phyloP scores from a whole-genome alignment of 2,329 filamentous ascomycete species.

The Stemphylium vesicarium region DNA sequence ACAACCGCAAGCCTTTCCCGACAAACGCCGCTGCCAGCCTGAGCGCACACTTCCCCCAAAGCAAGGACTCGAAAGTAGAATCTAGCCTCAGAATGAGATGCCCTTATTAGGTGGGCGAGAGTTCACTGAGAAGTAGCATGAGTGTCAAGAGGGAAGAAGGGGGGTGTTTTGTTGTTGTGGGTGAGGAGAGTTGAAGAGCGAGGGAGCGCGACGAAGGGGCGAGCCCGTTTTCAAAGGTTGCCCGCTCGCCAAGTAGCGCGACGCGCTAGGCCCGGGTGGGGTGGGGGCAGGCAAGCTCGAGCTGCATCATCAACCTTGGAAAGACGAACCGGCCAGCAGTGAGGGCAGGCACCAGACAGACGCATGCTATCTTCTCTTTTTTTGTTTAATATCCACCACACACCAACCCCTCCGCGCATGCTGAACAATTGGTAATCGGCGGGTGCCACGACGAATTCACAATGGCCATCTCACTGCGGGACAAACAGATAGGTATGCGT shows the following conservation, averaged over 20 bases:
- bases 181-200: conserved; percentile 34
- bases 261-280: conserved; percentile 27
- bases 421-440: conserved; percentile 34
- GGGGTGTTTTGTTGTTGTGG: conserved; percentile 25
- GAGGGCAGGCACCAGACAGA: conserved; percentile 22
- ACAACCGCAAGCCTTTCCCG: conserved; percentile 32
- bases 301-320: conserved; percentile 7
- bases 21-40: conserved; percentile 41
- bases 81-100: conserved; percentile 47
- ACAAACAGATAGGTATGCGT: conserved; percentile 66
- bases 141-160: conserved; percentile 40
- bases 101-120: conserved; percentile 49
- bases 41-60: conserved; percentile 41
- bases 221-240: conserved; percentile 27
- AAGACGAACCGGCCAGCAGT: conserved; percentile 10
- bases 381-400: no score
- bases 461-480: conserved; percentile 60
- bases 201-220: conserved; percentile 32
- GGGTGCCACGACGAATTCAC: conserved; percentile 31
- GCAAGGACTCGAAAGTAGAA: conserved; percentile 39
- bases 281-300: conserved; percentile 17
- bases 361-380: conserved; percentile 28
- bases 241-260: conserved; percentile 26
- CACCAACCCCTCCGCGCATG: conserved; percentile 16
- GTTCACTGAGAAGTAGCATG: conserved; percentile 48